These are phyloP conservation scores for Pyricularia sp. DNA, from an alignment of 2,329 filamentous ascomycete genomes.

Conservation along the genomic window DNA sequence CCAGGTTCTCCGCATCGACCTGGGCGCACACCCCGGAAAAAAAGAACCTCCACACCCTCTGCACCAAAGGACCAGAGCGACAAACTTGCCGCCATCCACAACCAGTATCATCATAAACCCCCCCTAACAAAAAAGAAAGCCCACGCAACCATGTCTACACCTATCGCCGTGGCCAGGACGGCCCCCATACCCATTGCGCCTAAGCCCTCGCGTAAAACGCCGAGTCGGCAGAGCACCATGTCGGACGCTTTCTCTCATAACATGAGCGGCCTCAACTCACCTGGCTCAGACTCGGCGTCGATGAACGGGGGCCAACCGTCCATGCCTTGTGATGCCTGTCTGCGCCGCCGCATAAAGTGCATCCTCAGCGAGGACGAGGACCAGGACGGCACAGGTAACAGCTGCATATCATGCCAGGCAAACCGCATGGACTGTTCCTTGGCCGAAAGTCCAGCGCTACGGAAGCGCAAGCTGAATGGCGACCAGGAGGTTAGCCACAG, in stretches of 20 bases:
- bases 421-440: slow-evolving; percentile 74
- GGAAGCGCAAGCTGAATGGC: slow-evolving; percentile 70
- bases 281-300: slow-evolving; percentile 35
- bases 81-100: not conserved
- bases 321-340: slow-evolving; percentile 64
- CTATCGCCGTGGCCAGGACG: slow-evolving; percentile 46
- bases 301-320: slow-evolving; percentile 27
- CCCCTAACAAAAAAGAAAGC: not conserved
- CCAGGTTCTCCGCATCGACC: not conserved
- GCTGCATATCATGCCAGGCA: slow-evolving; percentile 69
- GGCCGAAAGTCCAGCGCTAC: slow-evolving; percentile 63
- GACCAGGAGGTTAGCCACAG: slow-evolving; percentile 51
- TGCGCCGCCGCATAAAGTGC: slow-evolving; percentile 65
- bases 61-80: not conserved
- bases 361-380: slow-evolving; percentile 67
- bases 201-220: slow-evolving; percentile 36
- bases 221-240: slow-evolving; percentile 36
- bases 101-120: not conserved
- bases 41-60: not conserved
- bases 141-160: slow-evolving; percentile 35
- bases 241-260: slow-evolving; percentile 40
- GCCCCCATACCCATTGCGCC: slow-evolving; percentile 58
- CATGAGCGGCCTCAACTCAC: slow-evolving; percentile 41
- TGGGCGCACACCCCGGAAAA: not conserved
- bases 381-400: slow-evolving; percentile 16